A percentile compares a stretch with the other conserved stretches of the same genome.
phyloP scores from a whole-genome alignment of 495 filamentous ascomycete genomes.

The Oleoguttula mirabilis region DNA sequence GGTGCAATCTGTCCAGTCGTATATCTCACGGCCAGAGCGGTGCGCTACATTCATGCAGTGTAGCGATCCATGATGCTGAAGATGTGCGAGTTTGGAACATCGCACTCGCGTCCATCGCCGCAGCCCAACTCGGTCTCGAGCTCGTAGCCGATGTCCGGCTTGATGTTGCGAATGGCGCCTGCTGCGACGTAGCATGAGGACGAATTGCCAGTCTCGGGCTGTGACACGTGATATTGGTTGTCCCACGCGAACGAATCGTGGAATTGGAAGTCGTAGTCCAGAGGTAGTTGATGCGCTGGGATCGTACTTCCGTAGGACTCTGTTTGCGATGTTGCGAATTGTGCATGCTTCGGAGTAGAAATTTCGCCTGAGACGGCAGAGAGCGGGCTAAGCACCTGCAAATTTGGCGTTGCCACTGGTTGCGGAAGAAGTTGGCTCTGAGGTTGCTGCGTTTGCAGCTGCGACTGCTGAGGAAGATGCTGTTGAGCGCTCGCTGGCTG shows the following conservation, averaged over 20 bases:
- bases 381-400: background rate
- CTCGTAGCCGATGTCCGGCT: conserved; percentile 26
- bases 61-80: conserved; percentile 34
- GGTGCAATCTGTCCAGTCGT: too few relatives aligned
- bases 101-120: conserved; percentile 26
- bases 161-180: conserved; percentile 26
- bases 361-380: background rate
- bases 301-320: background rate
- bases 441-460: background rate
- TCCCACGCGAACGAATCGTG: conserved; percentile 10
- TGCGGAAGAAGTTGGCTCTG: background rate
- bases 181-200: conserved; percentile 27
- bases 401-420: background rate
- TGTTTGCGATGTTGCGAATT: background rate
- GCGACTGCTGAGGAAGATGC: background rate
- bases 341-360: background rate
- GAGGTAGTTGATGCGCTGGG: background rate
- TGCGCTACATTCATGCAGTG: too few relatives aligned
- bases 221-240: background rate
- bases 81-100: conserved; percentile 33
- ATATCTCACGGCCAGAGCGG: too few relatives aligned
- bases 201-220: background rate
- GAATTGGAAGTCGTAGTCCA: conserved; percentile 17
- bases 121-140: conserved; percentile 36
- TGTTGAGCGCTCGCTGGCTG: background rate